Percentiles rank a stretch among this genome's conserved stretches.
Conservation (phyloP, 805 yeast species). For the Wickerhamiella azymoides region DNA sequence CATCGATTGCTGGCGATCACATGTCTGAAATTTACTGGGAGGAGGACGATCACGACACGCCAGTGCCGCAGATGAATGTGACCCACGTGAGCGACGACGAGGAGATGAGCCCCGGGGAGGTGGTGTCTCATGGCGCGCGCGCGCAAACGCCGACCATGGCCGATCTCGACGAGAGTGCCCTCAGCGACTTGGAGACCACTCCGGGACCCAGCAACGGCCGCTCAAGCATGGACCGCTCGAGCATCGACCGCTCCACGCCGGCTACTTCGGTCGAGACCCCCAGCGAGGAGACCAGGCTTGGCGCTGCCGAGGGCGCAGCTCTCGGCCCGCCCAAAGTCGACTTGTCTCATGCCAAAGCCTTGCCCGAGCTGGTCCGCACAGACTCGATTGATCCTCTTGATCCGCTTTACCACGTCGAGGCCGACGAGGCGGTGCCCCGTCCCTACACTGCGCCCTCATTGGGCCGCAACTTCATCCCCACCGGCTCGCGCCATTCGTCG, state of each 20-base stretch:
- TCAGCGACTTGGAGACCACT: neutral
- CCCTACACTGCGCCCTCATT: neutral
- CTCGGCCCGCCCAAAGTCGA: neutral
- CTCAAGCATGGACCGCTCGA: no score
- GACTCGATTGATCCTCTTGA: neutral
- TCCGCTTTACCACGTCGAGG: conserved; percentile 3
- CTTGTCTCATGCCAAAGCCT: neutral
- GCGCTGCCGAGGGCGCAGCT: no score
- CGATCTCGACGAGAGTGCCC: neutral
- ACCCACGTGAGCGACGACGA: neutral
- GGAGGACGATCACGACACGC: conserved; percentile 1
- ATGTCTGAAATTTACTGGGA: neutral
- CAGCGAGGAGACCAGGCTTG: no score
- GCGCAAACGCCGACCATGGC: no score
- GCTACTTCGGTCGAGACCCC: neutral
- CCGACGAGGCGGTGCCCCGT: neutral
- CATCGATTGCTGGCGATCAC: conserved; percentile 8
- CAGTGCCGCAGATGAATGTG: neutral
- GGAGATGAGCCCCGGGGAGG: neutral
- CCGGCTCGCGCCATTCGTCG: conserved; percentile 8
- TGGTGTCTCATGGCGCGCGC: no score
- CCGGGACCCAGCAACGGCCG: neutral
- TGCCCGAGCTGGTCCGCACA: neutral
- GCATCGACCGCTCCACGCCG: neutral
- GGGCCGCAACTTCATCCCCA: conserved; percentile 7